Percentiles rank a stretch among this genome's conserved stretches.
Conservation (phyloP, 192 early-diverging fungal species). For the Endogone sp. region DNA sequence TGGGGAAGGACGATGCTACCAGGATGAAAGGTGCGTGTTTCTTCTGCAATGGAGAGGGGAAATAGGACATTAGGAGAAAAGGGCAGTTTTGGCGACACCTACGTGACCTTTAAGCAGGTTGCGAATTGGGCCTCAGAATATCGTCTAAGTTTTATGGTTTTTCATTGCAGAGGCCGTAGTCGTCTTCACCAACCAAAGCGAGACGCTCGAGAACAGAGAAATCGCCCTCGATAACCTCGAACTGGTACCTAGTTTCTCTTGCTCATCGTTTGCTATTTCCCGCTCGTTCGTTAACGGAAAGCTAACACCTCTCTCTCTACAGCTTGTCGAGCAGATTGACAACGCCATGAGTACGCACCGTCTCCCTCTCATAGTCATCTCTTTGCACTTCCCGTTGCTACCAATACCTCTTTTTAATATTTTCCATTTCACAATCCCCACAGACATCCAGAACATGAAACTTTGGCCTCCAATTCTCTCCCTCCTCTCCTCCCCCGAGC, state of each 20-base stretch:
- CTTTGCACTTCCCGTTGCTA: too few species aligned
- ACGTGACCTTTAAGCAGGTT: too few species aligned
- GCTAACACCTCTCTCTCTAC: not conserved
- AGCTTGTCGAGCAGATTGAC: conserved; percentile 81
- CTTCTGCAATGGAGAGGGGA: not conserved
- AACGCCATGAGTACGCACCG: conserved; percentile 66
- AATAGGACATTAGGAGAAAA: too few species aligned
- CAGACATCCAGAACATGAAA: conserved; percentile 82
- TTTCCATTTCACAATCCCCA: not conserved
- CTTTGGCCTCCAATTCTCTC: conserved; percentile 81
- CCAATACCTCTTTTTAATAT: too few species aligned
- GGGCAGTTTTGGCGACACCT: too few species aligned
- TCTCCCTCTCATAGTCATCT: too few species aligned
- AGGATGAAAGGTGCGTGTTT: conserved; percentile 64
- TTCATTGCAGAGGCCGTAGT: conserved; percentile 63
- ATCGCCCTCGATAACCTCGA: conserved; percentile 93
- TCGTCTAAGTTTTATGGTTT: too few species aligned
- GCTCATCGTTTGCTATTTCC: not conserved
- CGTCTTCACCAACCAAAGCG: conserved; percentile 52
- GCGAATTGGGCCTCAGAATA: too few species aligned
- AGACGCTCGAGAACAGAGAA: conserved; percentile 62
- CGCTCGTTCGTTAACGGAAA: not conserved
- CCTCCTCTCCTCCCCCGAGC: conserved; percentile 44
- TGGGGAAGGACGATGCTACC: conserved; percentile 87
- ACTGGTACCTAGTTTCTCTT: conserved; percentile 39